These are phyloP conservation scores for Chaetomiaceae sp. DNA, from an alignment of 2,329 filamentous ascomycete species.

Conservation along the genomic window DNA sequence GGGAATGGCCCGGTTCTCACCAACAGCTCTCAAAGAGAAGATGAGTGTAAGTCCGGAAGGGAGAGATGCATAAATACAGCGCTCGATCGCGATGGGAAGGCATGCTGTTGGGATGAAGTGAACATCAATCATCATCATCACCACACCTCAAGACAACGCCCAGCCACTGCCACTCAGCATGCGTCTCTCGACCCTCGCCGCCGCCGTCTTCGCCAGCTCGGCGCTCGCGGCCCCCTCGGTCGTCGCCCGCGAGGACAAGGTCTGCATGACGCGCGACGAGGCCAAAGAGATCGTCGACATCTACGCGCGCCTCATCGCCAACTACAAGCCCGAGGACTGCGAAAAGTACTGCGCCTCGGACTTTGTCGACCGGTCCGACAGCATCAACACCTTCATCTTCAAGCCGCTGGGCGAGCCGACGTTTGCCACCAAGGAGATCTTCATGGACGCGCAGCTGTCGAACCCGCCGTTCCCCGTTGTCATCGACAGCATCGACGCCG, in stretches of 20 bases:
- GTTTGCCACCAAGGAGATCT: slow-evolving; percentile 32
- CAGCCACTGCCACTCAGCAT: slow-evolving; percentile 15
- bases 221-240: slow-evolving; percentile 23
- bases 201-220: slow-evolving; percentile 23
- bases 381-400: slow-evolving; percentile 32
- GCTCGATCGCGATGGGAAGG: not conserved
- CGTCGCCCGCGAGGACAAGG: slow-evolving; percentile 12
- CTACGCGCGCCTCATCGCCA: slow-evolving; percentile 30
- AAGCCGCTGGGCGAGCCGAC: slow-evolving; percentile 30
- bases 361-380: slow-evolving; percentile 32
- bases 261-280: slow-evolving; percentile 26
- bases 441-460: slow-evolving; percentile 29
- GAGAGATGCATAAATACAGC: slow-evolving; percentile 12
- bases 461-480: slow-evolving; percentile 30
- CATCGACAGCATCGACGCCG: slow-evolving; percentile 29
- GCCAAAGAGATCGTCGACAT: slow-evolving; percentile 27
- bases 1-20: not conserved
- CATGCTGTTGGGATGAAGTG: not conserved
- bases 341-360: slow-evolving; percentile 29
- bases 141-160: not conserved
- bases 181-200: slow-evolving; percentile 21
- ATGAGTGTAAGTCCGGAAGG: not conserved
- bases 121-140: not conserved
- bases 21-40: not conserved
- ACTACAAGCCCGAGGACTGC: slow-evolving; percentile 27